phyloP scores from a whole-genome alignment of 805 yeast species.

The Sungouiozyma intestinalis region DNA sequence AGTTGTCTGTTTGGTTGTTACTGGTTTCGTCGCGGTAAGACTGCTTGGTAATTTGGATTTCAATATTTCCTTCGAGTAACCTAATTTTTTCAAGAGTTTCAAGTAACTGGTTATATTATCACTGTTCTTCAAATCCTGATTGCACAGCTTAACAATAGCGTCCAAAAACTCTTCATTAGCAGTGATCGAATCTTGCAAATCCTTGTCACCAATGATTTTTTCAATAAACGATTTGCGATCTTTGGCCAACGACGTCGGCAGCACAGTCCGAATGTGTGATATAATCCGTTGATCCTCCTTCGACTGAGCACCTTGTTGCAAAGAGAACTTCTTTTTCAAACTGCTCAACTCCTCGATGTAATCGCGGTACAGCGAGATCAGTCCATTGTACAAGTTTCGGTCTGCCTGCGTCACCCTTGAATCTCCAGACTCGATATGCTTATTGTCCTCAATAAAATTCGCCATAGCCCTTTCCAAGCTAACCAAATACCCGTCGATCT shows the following conservation, averaged over 20 bases:
- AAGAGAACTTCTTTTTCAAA: constrained; percentile 6
- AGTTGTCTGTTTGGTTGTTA: background rate
- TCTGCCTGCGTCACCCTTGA: constrained; percentile 21
- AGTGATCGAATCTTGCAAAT: constrained; percentile 4
- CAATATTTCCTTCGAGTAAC: constrained; percentile 10
- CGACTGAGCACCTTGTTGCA: background rate
- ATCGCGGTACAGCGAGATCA: constrained; percentile 25
- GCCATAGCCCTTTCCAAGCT: constrained; percentile 15
- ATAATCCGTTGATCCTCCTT: constrained; percentile 6
- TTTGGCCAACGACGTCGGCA: constrained; percentile 17
- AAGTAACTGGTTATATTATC: constrained; percentile 20
- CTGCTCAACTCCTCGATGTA: constrained; percentile 18
- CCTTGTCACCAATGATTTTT: constrained; percentile 8
- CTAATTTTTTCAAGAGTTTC: constrained; percentile 13
- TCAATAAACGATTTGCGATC: constrained; percentile 22
- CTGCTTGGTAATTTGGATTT: constrained; percentile 5
- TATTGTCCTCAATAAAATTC: constrained; percentile 22
- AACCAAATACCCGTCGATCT: constrained; percentile 16
- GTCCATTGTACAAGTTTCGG: constrained; percentile 20
- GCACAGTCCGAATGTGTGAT: constrained; percentile 15
- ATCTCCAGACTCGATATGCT: constrained; percentile 14
- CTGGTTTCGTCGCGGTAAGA: constrained; percentile 1
- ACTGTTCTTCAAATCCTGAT: constrained; percentile 16
- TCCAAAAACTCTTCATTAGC: constrained; percentile 8
- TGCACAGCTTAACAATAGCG: constrained; percentile 15